Evolutionary conservation across 108 stramenopile genomes (phyloP).

Genomic region (Aurantiochytrium sp.): DNA sequence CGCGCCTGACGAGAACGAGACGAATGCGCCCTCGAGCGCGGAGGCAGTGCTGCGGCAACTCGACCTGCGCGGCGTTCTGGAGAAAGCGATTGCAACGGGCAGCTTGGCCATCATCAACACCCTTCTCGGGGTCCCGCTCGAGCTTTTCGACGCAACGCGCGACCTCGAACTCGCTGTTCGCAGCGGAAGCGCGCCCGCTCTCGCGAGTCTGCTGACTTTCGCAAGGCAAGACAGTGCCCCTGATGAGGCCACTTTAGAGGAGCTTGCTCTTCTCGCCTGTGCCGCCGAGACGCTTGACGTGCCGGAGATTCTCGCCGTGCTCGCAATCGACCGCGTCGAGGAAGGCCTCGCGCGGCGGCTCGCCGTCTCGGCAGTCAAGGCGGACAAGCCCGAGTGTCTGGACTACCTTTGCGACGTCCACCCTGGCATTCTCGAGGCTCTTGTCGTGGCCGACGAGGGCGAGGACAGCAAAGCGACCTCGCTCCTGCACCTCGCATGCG

Average conservation of each 20-base stretch:
- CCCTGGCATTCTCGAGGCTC: neutral
- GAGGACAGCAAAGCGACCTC: neutral
- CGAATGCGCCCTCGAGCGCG: neutral
- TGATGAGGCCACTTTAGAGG: neutral
- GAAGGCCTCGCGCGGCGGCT: neutral
- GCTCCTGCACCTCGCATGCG: neutral
- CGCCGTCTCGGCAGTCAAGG: neutral
- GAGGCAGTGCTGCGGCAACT: neutral
- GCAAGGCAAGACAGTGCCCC: neutral
- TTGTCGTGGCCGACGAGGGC: neutral
- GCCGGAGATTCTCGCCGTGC: no score
- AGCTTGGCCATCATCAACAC: neutral
- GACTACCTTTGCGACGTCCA: neutral
- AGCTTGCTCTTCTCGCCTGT: no score
- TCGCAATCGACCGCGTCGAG: no score
- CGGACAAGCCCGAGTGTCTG: neutral
- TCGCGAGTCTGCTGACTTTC: neutral
- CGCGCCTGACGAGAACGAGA: no score
- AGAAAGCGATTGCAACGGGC: neutral
- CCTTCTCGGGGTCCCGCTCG: neutral
- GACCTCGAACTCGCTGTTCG: neutral
- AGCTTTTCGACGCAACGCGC: neutral
- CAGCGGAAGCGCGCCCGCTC: neutral
- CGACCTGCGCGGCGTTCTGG: neutral
- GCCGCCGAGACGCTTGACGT: no score